Conservation (phyloP, 331 rosid genomes). For the Erythrophleum ivorense region DNA sequence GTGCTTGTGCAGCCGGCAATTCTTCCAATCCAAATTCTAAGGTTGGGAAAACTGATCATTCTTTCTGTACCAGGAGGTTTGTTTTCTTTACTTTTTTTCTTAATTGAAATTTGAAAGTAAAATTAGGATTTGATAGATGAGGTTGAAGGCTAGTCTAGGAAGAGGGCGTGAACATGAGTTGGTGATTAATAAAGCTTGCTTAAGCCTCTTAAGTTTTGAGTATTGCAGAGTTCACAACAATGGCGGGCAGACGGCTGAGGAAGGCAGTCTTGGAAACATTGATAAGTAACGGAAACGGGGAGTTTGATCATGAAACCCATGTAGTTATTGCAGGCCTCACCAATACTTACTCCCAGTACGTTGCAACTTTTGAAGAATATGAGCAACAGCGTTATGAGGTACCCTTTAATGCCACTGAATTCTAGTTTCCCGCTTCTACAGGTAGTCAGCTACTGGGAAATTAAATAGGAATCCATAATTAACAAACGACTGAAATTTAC, state of each 20-base stretch:
- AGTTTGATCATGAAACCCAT: constrained; percentile 60
- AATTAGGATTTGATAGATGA: not conserved
- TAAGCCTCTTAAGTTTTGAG: constrained; percentile 29
- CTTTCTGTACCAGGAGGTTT: constrained; percentile 94
- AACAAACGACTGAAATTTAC: constrained; percentile 25
- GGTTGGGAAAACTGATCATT: constrained; percentile 80
- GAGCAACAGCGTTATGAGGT: constrained; percentile 83
- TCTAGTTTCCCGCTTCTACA: too few species aligned
- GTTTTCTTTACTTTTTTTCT: constrained; percentile 35
- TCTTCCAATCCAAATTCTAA: constrained; percentile 82
- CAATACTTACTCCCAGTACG: constrained; percentile 81
- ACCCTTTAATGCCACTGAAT: not conserved
- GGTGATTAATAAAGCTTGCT: not conserved
- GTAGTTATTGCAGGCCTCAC: constrained; percentile 83
- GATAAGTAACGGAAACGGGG: constrained; percentile 56
- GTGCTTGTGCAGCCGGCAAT: constrained; percentile 78
- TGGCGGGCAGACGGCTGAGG: constrained; percentile 81
- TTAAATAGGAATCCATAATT: not conserved
- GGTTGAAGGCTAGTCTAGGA: not conserved
- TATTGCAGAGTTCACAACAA: constrained; percentile 83
- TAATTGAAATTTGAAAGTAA: not conserved
- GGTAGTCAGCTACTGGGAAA: not conserved
- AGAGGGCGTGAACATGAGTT: not conserved
- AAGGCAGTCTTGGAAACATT: constrained; percentile 74
- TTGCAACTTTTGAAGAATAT: constrained; percentile 85